Base-by-base conservation (phyloP, 345 rosid genomes). In the Euphorbia pulcherrima region DNA sequence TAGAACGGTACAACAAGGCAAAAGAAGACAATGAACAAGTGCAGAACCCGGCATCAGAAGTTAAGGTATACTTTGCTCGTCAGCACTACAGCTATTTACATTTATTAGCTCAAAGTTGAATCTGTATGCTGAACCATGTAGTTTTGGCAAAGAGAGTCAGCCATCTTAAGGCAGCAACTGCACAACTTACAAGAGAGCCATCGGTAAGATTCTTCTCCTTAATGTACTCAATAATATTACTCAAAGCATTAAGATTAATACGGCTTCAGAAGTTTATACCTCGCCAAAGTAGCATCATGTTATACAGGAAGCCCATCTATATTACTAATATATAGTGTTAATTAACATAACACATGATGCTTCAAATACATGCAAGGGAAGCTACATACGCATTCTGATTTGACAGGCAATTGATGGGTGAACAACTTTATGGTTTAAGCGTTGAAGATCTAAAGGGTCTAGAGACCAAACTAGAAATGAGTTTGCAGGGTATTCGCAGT, bases 71-170 rank as follows among this genome's bases (percentile, higher is more conserved):
- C 29, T 54, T 48, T 46, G 2, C 37, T 39, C 21, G 17, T 8
- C 5, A n/a, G 10, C 44, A 33, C 23, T 10, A 50, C 33, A 8
- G 5, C 29, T 33, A 28, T 57, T 10, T 17, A 30, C 10, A 64
- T 47, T 17, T 33, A 47, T 46, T 27, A 46, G 37, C 67, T 64
- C 21, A 64, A 63, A 46, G 23, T 29, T 64, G 9, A 27, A 12
- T 21, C 10, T 47, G 67, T 54, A 27, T 65, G 13, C 64, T 65
- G 37, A 44, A 60, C 54, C 51, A 62, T 60, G 27, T 67, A 89
- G 96, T 84, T 82, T 74, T 87, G 92, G 96, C 87, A 83, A 73
- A 76, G 82, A 54, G 92, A 89, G 80, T 87, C 83, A 27, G 81
- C 85, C 48, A 71, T 73, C 69, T 67, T 89, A 62, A 62, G 88